Percentiles rank a stretch among this genome's conserved stretches.
Conservation (phyloP, 306 rosid species). For the barrel medic (Medicago truncatula) region MtrunA17r5.0-ANR NC_053047.1:15865501-15866000, state of each 20-base stretch:
- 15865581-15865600: too few species aligned
- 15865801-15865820: slow-evolving; percentile 76
- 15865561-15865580: too few species aligned
- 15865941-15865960: too few species aligned
- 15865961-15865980: too few species aligned
- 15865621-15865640: too few species aligned
- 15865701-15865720: slow-evolving; percentile 75
- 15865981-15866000: too few species aligned
- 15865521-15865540: too few species aligned
- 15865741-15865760: slow-evolving; percentile 73
- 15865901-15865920: too few species aligned
- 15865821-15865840: slow-evolving; percentile 91
- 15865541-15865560: too few species aligned
- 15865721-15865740: slow-evolving; percentile 67
- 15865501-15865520: not conserved
- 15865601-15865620: too few species aligned
- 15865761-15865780: slow-evolving; percentile 90
- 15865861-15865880: slow-evolving; percentile 83
- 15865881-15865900: too few species aligned
- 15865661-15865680: slow-evolving; percentile 63
- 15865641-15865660: slow-evolving; percentile 44
- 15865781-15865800: slow-evolving; percentile 73
- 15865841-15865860: slow-evolving; percentile 74
- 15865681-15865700: slow-evolving; percentile 39
- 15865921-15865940: too few species aligned